Percentiles rank a stretch among this genome's conserved stretches.
Evolutionary conservation across 2,329 filamentous ascomycete genomes (phyloP).

Genomic region (Fusarium sp.): DNA sequence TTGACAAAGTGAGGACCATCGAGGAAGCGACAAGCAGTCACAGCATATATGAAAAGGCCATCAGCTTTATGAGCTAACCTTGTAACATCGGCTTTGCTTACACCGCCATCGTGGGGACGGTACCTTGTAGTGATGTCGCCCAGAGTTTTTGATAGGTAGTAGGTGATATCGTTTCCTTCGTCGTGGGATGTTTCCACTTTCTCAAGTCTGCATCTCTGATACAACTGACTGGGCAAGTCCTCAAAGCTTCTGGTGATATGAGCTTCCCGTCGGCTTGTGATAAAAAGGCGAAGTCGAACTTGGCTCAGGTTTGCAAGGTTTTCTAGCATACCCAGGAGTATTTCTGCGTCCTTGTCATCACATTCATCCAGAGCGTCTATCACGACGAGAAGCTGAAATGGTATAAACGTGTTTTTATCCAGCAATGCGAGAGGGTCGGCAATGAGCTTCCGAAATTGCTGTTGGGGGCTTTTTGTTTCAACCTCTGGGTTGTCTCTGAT

Average conservation of each 20-base stretch:
- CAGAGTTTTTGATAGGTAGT: neutral
- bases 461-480: neutral
- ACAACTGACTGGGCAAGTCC: neutral
- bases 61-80: neutral
- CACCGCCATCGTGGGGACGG: neutral
- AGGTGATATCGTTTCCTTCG: conserved; percentile 6
- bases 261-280: conserved; percentile 10
- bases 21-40: conserved; percentile 10
- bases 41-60: conserved; percentile 27
- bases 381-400: neutral
- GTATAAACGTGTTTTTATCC: neutral
- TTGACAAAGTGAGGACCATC: neutral
- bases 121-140: no score
- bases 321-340: neutral
- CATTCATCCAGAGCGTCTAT: conserved; percentile 27
- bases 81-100: neutral
- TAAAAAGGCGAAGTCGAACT: conserved; percentile 11
- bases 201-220: neutral
- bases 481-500: neutral
- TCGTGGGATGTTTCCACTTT: neutral
- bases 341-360: neutral
- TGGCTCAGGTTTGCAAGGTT: neutral
- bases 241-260: neutral
- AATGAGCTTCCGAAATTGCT: conserved; percentile 10
- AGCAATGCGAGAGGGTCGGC: neutral